phyloP scores from a whole-genome alignment of 1,139 yeast species.

The Geotrichum cucujoidarum region DNA sequence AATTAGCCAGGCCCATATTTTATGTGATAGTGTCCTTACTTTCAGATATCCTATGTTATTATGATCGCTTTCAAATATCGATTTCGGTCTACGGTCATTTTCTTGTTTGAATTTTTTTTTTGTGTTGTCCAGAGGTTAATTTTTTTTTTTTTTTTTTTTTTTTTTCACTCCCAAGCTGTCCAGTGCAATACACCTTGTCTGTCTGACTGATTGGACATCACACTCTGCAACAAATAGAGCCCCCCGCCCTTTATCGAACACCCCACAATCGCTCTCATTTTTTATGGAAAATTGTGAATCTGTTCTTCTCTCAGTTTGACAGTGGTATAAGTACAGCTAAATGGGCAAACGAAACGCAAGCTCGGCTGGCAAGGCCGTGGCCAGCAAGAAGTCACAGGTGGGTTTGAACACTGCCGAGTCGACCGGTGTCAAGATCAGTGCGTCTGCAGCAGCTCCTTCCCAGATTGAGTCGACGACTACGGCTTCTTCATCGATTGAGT shows the following conservation, averaged over 20 bases:
- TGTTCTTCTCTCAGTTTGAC: not conserved
- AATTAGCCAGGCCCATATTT: too few relatives aligned
- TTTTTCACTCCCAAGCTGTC: not conserved
- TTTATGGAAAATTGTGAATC: not conserved
- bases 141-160: not conserved
- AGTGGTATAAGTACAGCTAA: too few relatives aligned
- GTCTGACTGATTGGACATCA: not conserved
- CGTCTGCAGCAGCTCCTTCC: not conserved
- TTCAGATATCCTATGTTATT: too few relatives aligned
- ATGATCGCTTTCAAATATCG: not conserved
- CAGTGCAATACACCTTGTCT: not conserved
- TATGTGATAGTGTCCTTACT: too few relatives aligned
- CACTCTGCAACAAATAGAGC: not conserved
- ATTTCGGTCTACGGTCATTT: not conserved
- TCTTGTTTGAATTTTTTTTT: not conserved
- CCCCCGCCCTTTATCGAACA: not conserved
- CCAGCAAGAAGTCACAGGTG: not conserved
- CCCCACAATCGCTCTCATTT: too few relatives aligned
- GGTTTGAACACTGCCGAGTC: not conserved
- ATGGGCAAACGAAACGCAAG: conserved; percentile 1
- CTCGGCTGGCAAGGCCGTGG: not conserved
- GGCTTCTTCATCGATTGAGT: not conserved
- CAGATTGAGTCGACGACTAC: not conserved
- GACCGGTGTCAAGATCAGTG: not conserved
- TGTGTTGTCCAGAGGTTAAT: not conserved